Evolutionary conservation across 192 early-diverging fungal species (phyloP), one percentile per base, ranked within the genome.

Genomic region (Mortierella claussenii): DNA sequence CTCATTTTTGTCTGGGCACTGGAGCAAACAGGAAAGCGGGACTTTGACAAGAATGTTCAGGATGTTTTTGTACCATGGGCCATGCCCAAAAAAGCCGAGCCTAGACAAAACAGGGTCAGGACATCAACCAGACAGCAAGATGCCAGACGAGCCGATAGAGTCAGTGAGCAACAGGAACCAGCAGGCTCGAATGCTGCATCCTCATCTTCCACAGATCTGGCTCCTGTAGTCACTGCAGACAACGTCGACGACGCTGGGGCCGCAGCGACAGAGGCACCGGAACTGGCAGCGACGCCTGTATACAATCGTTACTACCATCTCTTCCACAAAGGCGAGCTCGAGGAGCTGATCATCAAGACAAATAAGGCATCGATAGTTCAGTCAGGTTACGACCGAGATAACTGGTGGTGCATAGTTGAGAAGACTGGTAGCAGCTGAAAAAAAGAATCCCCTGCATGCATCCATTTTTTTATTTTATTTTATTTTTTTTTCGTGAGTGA

Each of bases 1-100:
- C 79, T 99, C 36, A 88, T 97, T 18, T 98, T 95, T 86, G 97
- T 96, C 1, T 99, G 97, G 97, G 97, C 97, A 18, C 69, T 98
- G 79, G 97, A 99, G 70, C 97, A 99, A 80, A 67, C 65, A 8
- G 80, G 89, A 45, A 88, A 92, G 50, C 87, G 96, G 4, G 89
- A 90, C 65, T 99, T 96, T 79, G 89, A 93, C 20, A 80, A 78
- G 34, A 76, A 76, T 34, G 74, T 85, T 15, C 96, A 99, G 78
- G 97, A 99, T 69, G 92, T 95, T 0, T 89, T 98, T 82, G 96
- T 99, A 1, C 93, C 94, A 4, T 99, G 97, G 97, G 87, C 87
- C 15, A 80, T 94, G 61, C 88, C 91, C 18, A 85, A 82, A 50
- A 75, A 85, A 13, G 52, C 78, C 21, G 48, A 62, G 34, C 68